These are phyloP conservation scores for Podila epicladia DNA, from an alignment of 192 early-diverging fungal species.

Conservation along the genomic window DNA sequence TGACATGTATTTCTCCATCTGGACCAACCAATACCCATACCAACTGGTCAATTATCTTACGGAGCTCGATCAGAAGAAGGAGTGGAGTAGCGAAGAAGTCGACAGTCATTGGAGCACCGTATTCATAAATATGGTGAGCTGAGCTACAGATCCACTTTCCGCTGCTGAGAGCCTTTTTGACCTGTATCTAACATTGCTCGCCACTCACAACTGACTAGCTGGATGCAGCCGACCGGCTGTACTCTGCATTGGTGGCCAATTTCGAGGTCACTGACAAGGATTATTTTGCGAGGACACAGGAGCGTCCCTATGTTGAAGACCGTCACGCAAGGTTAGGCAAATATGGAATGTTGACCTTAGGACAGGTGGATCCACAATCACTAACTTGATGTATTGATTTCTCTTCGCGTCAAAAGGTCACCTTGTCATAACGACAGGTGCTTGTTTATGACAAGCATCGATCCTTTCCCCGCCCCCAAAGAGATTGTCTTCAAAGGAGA, in stretches of 20 bases:
- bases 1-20: conserved; percentile 62
- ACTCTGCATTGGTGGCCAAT: conserved; percentile 48
- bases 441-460: conserved; percentile 60
- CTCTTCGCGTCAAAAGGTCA: conserved; percentile 35
- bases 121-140: conserved; percentile 45
- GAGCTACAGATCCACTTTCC: not conserved
- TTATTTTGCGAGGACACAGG: conserved; percentile 53
- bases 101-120: conserved; percentile 49
- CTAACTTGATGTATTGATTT: not conserved
- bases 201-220: conserved; percentile 17
- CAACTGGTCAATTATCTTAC: conserved; percentile 54
- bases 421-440: conserved; percentile 61
- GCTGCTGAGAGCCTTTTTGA: not conserved
- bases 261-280: conserved; percentile 44
- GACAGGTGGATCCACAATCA: not conserved
- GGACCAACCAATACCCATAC: conserved; percentile 66
- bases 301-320: conserved; percentile 35
- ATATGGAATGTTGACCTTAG: not conserved
- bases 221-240: conserved; percentile 56
- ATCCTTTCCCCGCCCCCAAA: conserved; percentile 55
- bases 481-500: conserved; percentile 39
- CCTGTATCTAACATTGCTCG: not conserved
- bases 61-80: conserved; percentile 43
- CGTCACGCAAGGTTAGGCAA: conserved; percentile 49
- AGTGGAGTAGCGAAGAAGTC: conserved; percentile 36